Base-by-base conservation (phyloP, 169 alveolate genomes). In the Cryptosporidium bovis region DNA sequence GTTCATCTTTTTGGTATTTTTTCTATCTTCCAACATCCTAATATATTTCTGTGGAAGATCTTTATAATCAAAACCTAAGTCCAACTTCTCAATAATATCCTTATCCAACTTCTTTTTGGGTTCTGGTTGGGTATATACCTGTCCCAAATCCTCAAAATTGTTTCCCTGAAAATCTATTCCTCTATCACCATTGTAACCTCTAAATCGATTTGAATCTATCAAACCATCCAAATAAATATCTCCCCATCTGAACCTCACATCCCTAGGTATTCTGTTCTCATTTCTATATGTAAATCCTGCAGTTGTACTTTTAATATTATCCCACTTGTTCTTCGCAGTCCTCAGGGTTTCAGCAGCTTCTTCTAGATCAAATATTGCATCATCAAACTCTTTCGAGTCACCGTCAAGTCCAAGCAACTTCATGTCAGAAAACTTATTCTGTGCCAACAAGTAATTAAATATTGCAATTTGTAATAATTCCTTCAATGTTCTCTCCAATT, bases 141-240 rank as follows among this genome's bases (percentile, higher is more conserved):
- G 68, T 0, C 56, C 67, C 1, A 12, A 12, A 27, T 53, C 83
- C 27, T 69, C 83, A 51, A 27, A 18, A 16, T 5, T 48, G 10
- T 24, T 55, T 20, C 50, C 31, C 51, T 66, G 82, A 18, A 69
- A 69, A 55, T 69, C 83, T 16, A 69, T 53, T 34, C 83, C 83
- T 69, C 83, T 69, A 3, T 69, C 83, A 18, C 83, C 83, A 2
- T 46, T 29, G 48, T 69, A 69, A 12, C 40, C 64, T 27, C 27
- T 66, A 20, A 46, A 40, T 6, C 36, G 24, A 55, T 2, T 12
- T 13, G 31, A 24, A 27, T 15, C 3, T 20, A 40, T 15, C 50
- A 20, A 16, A 40, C 50, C 15, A 44, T 46, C 34, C 20, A 20
- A 13, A 20, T 55, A 10, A 46, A 27, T 3, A 15, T 48, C 4